phyloP scores from a whole-genome alignment of 2,329 filamentous ascomycete genomes.

The Fusarium liriodendri region DNA sequence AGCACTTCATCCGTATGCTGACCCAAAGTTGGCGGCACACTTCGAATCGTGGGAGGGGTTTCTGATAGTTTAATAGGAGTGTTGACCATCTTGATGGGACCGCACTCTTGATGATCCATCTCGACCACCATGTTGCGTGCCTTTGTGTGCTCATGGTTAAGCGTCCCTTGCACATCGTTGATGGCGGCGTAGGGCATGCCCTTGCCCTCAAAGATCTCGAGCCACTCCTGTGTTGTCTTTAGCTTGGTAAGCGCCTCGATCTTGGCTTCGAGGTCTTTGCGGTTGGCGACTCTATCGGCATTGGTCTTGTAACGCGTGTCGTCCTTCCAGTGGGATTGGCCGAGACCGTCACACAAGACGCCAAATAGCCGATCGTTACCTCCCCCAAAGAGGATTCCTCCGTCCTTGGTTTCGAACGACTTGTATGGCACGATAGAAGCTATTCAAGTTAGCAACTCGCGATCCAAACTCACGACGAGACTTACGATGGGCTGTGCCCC shows the following conservation, averaged over 20 bases:
- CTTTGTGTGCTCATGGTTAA: slow-evolving; percentile 86
- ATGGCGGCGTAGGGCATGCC: slow-evolving; percentile 94
- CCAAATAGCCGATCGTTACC: slow-evolving; percentile 79
- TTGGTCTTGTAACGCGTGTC: slow-evolving; percentile 72
- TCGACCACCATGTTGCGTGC: slow-evolving; percentile 92
- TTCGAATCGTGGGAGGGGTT: slow-evolving; percentile 79
- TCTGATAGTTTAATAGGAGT: slow-evolving; percentile 95
- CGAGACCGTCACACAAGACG: slow-evolving; percentile 70
- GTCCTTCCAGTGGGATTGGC: slow-evolving; percentile 68
- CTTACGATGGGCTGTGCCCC: slow-evolving; percentile 95
- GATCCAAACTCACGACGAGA: slow-evolving; percentile 11
- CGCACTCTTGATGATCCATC: slow-evolving; percentile 84
- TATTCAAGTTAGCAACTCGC: slow-evolving; percentile 47
- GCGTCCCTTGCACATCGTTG: slow-evolving; percentile 88
- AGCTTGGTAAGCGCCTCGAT: slow-evolving; percentile 81
- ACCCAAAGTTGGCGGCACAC: slow-evolving; percentile 84
- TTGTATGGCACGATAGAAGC: slow-evolving; percentile 98
- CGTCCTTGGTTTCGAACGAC: slow-evolving; percentile 80
- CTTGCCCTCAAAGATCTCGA: slow-evolving; percentile 85
- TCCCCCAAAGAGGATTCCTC: slow-evolving; percentile 76
- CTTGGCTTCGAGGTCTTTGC: slow-evolving; percentile 78
- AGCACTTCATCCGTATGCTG: slow-evolving; percentile 88
- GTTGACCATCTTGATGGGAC: slow-evolving; percentile 89
- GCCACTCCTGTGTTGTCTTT: slow-evolving; percentile 89
- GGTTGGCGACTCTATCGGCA: slow-evolving; percentile 73